Conservation (phyloP, 2,329 filamentous ascomycete genomes). For the Erysiphe neolycopersici region DNA sequence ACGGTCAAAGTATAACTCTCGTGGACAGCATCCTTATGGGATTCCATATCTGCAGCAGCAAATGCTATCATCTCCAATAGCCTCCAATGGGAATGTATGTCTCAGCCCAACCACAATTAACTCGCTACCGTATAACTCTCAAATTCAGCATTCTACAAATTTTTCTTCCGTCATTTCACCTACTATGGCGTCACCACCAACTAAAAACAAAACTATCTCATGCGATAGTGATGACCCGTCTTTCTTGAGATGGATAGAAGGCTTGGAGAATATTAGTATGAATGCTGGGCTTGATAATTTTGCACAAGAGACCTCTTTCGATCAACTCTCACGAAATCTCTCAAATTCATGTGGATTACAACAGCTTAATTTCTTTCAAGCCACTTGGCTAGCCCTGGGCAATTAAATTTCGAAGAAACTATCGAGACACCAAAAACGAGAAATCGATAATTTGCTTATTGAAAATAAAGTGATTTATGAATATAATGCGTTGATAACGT, state of each 20-base stretch:
- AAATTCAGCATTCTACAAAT: no score
- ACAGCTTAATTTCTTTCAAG: conserved; percentile 1
- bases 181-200: conserved; percentile 4
- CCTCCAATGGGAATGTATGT: neutral
- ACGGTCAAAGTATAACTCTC: conserved; percentile 4
- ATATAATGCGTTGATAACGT: no score
- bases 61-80: neutral
- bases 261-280: conserved; percentile 4
- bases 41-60: neutral
- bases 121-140: conserved; percentile 4
- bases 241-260: conserved; percentile 4
- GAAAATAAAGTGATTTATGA: no score
- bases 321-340: neutral
- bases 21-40: conserved; percentile 5
- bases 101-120: conserved; percentile 6
- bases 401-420: no score
- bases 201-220: neutral
- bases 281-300: conserved; percentile 6
- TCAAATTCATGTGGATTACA: neutral
- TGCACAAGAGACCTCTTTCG: conserved; percentile 2
- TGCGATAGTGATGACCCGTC: neutral
- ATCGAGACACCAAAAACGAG: no score
- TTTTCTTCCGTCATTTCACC: conserved; percentile 1
- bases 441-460: no score
- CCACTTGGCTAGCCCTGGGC: neutral